These are phyloP conservation scores for Fonsecaea monophora DNA, from an alignment of 2,329 filamentous ascomycete genomes.

Conservation along the genomic window DNA sequence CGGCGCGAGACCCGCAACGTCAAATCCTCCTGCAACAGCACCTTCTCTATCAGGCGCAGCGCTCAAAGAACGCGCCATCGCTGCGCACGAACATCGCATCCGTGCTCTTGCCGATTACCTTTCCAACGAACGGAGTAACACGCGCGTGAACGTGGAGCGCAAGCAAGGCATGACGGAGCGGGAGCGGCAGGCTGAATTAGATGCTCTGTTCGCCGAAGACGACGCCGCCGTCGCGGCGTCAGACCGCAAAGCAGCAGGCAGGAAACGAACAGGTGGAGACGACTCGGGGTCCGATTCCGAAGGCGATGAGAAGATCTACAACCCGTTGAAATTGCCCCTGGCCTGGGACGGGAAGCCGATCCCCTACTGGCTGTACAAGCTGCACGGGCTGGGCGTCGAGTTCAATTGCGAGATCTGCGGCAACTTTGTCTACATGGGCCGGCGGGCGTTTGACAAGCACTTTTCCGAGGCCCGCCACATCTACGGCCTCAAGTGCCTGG, in stretches of 20 bases:
- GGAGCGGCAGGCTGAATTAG: slow-evolving; percentile 91
- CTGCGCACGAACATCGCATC: slow-evolving; percentile 84
- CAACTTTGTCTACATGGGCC: slow-evolving; percentile 98
- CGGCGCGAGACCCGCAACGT: slow-evolving; percentile 24
- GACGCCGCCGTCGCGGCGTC: slow-evolving; percentile 48
- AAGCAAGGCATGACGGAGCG: slow-evolving; percentile 97
- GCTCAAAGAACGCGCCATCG: slow-evolving; percentile 87
- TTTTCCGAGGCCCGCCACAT: slow-evolving; percentile 95
- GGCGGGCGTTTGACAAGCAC: slow-evolving; percentile 96
- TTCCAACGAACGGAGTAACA: slow-evolving; percentile 86
- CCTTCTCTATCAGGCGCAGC: slow-evolving; percentile 46
- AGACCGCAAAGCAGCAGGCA: slow-evolving; percentile 41
- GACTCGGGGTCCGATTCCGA: slow-evolving; percentile 74
- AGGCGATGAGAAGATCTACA: slow-evolving; percentile 90
- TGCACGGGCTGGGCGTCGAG: slow-evolving; percentile 93
- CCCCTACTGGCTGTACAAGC: slow-evolving; percentile 97
- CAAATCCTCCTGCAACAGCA: slow-evolving; percentile 14
- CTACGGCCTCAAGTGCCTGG: slow-evolving; percentile 90
- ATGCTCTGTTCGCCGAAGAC: slow-evolving; percentile 76
- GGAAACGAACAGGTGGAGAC: slow-evolving; percentile 47
- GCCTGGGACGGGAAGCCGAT: slow-evolving; percentile 99
- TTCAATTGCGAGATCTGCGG: slow-evolving; percentile 96
- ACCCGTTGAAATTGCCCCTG: slow-evolving; percentile 91
- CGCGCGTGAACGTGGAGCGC: slow-evolving; percentile 91
- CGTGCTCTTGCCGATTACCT: slow-evolving; percentile 81